Percentiles rank a stretch among this genome's conserved stretches.
Conservation (phyloP, 495 filamentous ascomycete species). For the Talaromyces nanjingensis region DNA sequence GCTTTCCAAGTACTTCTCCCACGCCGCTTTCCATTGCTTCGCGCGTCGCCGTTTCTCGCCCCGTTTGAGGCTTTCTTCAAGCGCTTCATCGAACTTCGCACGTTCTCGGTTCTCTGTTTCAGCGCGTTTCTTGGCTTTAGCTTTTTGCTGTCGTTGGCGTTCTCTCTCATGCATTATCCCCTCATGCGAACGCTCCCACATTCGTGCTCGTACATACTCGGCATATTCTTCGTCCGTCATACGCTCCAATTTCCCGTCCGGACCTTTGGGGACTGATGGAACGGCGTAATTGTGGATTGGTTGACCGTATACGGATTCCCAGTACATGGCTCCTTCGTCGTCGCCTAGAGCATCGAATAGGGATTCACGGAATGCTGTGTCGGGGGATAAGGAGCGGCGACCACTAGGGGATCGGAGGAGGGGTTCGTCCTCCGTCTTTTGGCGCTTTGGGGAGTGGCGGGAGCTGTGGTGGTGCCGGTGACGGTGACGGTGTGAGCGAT, state of each 20-base stretch:
- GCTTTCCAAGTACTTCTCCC: slow-evolving; percentile 54
- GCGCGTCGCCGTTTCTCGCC: slow-evolving; percentile 41
- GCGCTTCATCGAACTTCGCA: slow-evolving; percentile 32
- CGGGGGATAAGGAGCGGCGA: slow-evolving; percentile 37
- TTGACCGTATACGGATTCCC: slow-evolving; percentile 92
- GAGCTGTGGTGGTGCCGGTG: slow-evolving; percentile 23
- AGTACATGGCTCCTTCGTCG: slow-evolving; percentile 92
- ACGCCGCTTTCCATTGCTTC: slow-evolving; percentile 45
- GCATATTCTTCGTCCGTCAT: slow-evolving; percentile 94
- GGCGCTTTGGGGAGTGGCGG: slow-evolving; percentile 17
- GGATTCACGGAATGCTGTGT: slow-evolving; percentile 83
- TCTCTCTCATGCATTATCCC: slow-evolving; percentile 60
- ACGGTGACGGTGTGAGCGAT: slow-evolving; percentile 9
- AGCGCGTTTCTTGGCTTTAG: slow-evolving; percentile 37
- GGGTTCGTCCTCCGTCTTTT: slow-evolving; percentile 6
- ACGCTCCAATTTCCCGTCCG: slow-evolving; percentile 60
- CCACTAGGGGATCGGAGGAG: slow-evolving; percentile 3
- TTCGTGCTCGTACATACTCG: slow-evolving; percentile 69
- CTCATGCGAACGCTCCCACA: slow-evolving; percentile 85
- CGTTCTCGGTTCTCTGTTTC: slow-evolving; percentile 31
- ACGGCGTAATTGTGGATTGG: slow-evolving; percentile 66
- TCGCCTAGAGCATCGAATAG: slow-evolving; percentile 98
- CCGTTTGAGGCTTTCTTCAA: slow-evolving; percentile 48
- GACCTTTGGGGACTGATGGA: slow-evolving; percentile 27
- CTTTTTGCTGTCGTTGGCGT: slow-evolving; percentile 47